Evolutionary conservation across 2,329 filamentous ascomycete genomes (phyloP), one percentile per base, ranked within the genome.

Genomic region (Sclerotinia borealis): DNA sequence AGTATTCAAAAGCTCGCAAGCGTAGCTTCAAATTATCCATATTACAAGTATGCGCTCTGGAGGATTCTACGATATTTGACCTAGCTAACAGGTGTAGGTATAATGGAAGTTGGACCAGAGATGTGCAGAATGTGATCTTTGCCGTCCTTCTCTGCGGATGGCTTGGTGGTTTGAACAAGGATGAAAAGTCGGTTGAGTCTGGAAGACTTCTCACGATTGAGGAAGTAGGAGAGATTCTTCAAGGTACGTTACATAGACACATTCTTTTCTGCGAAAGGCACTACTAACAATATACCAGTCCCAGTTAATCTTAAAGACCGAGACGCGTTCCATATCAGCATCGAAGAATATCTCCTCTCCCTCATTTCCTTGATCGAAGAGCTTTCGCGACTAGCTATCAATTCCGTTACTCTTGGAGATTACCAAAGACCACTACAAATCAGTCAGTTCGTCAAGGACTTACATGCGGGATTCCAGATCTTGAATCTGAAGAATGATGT

Each of bases 401-500:
- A 99, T 78, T 89, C 91, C 6, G 95, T 99, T 68, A 96, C 93
- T 0, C 81, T 96, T 43, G 92, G 92, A 64, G 93, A 99, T 77
- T 92, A 93, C 72, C 82, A 85, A 64, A 85, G 95, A 65, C 95
- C 95, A 22, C 82, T 96, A 61, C 87, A 90, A 74, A 97, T 98
- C 76, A 91, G 90, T 75, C 84, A 86, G 68, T 98, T 98, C 75
- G 87, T 97, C 79, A 97, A 97, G 79, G 93, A 98, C 74, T 79
- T 99, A 43, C 93, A 96, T 72, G 91, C 93, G 3, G 95, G 93
- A 19, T 99, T 99, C 79, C 95, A 98, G 82, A 85, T 98, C 69
- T 84, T 99, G 69, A 99, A 99, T 75, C 81, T 99, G 70, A 98
- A 98, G 83, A 99, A 99, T 72, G 95, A 99, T 75, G 87, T 87